These are phyloP conservation scores for Candolleomyces efflorescens DNA, from an alignment of 768 basidiomycete genomes.

Conservation along the genomic window DNA sequence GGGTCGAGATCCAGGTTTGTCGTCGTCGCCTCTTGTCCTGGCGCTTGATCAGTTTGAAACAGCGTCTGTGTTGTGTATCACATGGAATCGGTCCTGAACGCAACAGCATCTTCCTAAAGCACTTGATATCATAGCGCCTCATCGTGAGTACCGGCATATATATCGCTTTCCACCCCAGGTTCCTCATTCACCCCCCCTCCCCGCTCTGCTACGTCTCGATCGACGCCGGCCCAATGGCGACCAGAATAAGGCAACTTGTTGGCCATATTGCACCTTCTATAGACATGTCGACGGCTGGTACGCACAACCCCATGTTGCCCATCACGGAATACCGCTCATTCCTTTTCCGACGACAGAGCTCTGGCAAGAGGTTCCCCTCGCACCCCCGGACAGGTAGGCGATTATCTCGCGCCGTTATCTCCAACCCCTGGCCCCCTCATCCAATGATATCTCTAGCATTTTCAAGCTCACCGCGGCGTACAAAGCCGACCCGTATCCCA, in stretches of 20 bases:
- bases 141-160: neutral
- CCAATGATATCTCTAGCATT: slow-evolving; percentile 47
- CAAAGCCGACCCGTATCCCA: slow-evolving; percentile 69
- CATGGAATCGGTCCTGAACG: no score
- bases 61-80: neutral
- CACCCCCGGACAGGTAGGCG: slow-evolving; percentile 77
- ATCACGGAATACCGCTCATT: slow-evolving; percentile 11
- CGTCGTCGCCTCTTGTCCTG: no score
- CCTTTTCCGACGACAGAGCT: slow-evolving; percentile 41
- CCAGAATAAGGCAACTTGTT: slow-evolving; percentile 57
- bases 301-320: slow-evolving; percentile 15
- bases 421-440: neutral
- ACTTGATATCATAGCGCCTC: neutral
- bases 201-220: slow-evolving; percentile 1
- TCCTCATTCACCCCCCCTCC: neutral
- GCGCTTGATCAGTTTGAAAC: no score
- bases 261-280: slow-evolving; percentile 40
- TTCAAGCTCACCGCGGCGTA: slow-evolving; percentile 89
- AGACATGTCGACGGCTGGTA: slow-evolving; percentile 47
- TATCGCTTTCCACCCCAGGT: neutral
- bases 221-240: slow-evolving; percentile 37
- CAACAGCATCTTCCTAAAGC: neutral
- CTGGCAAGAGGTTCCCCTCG: slow-evolving; percentile 76
- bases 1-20: no score
- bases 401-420: neutral